Conservation (phyloP, 106 monocot species). For the Platanthera zijinensis region DNA sequence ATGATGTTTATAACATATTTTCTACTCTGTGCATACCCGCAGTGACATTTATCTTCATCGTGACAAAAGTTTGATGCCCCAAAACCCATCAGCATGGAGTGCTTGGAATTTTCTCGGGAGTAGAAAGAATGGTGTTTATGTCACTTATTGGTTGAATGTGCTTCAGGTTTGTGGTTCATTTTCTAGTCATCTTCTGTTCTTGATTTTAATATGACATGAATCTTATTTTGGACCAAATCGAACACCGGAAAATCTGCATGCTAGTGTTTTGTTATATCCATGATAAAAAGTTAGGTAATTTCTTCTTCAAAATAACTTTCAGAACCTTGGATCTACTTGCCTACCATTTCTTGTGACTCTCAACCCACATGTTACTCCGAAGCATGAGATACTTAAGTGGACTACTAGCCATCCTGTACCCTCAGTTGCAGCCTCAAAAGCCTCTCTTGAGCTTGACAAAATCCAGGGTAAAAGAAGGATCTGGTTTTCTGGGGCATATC, state of each 20-base stretch:
- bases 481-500: slow-evolving; percentile 96
- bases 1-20: background rate
- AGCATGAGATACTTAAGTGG: slow-evolving; percentile 62
- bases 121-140: slow-evolving; percentile 40
- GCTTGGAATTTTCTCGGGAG: slow-evolving; percentile 95
- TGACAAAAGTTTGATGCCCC: slow-evolving; percentile 78
- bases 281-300: background rate
- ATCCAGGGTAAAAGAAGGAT: slow-evolving; percentile 82
- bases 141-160: slow-evolving; percentile 95
- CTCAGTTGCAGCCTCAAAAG: slow-evolving; percentile 79
- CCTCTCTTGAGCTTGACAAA: slow-evolving; percentile 60
- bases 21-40: background rate
- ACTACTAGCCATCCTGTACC: slow-evolving; percentile 75
- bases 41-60: slow-evolving; percentile 92
- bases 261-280: background rate
- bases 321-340: slow-evolving; percentile 56
- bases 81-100: slow-evolving; percentile 83
- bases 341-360: slow-evolving; percentile 69
- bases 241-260: background rate
- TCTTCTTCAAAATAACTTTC: slow-evolving; percentile 6
- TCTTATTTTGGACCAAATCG: background rate
- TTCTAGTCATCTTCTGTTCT: background rate
- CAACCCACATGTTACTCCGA: slow-evolving; percentile 55
- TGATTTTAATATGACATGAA: background rate
- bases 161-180: slow-evolving; percentile 58